These are phyloP conservation scores for Pseudocercospora eumusae DNA, from an alignment of 2,329 filamentous ascomycete genomes.

Conservation along the genomic window DNA sequence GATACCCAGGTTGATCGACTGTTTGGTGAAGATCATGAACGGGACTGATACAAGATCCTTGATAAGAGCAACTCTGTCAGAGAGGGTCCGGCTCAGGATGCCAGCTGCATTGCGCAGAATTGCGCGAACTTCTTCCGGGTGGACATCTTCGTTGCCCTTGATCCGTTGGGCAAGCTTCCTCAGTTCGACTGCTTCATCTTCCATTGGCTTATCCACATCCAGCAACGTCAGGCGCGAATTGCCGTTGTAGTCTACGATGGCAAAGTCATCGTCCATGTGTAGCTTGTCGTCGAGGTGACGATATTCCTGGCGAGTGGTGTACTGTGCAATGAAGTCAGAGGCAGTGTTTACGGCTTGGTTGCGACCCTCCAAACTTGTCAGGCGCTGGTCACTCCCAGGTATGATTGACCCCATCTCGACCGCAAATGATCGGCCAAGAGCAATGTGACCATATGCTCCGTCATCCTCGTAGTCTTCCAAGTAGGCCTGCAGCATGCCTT, in stretches of 20 bases:
- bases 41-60: constrained; percentile 90
- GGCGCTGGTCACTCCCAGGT: constrained; percentile 79
- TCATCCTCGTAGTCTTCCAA: constrained; percentile 93
- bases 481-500: constrained; percentile 93
- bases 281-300: constrained; percentile 69
- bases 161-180: constrained; percentile 72
- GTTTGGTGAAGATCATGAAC: constrained; percentile 89
- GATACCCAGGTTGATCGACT: constrained; percentile 91
- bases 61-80: constrained; percentile 74
- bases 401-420: constrained; percentile 87
- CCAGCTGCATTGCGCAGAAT: constrained; percentile 82
- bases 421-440: constrained; percentile 89
- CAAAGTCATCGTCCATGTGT: constrained; percentile 34
- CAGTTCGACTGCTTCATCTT: constrained; percentile 58
- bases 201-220: constrained; percentile 32
- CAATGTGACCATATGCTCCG: constrained; percentile 85
- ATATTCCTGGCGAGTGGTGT: constrained; percentile 95
- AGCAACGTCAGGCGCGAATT: constrained; percentile 13
- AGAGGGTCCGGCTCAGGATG: constrained; percentile 75
- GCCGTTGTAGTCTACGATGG: constrained; percentile 36
- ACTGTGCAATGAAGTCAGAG: constrained; percentile 95
- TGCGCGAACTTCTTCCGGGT: constrained; percentile 74
- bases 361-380: constrained; percentile 70
- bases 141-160: constrained; percentile 66
- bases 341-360: constrained; percentile 81